Evolutionary conservation across 2,329 filamentous ascomycete species (phyloP), one percentile per base, ranked within the genome.

Genomic region (Lasiodiplodia sp.): DNA sequence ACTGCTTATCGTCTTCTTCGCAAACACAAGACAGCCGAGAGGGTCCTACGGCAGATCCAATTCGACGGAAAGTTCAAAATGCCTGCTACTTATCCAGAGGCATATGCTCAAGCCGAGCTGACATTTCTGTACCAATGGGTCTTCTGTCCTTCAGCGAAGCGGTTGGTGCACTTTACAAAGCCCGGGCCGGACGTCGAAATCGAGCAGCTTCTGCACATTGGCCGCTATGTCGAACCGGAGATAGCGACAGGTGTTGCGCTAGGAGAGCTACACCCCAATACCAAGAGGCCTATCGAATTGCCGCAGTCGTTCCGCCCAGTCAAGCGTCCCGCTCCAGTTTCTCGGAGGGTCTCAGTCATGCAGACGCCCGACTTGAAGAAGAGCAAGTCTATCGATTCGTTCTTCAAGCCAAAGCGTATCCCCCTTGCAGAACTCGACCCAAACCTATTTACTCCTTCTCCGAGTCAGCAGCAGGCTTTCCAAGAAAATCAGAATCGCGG

Each of bases 81-180:
- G 11, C 94, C 96, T 0, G 83, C 89, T 49, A 91, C 92, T 70
- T 99, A 98, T 77, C 82, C 96, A 34, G 88, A 92, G 8, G 85
- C 88, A 23, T 99, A 98, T 77, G 87, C 88, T 70, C 90, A 95
- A 77, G 96, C 96, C 0, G 96, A 99, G 79, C 84, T 92, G 73
- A 98, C 96, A 0, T 99, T 99, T 75, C 82, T 97, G 21, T 92
- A 98, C 75, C 96, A 97, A 81, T 92, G 96, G 81, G 95, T 98
- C 3, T 99, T 92, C 78, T 98, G 95, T 77, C 94, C 95, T 0
- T 82, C 85, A 47, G 85, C 86, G 52, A 85, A 90, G 69, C 83
- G 88, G 70, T 80, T 98, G 55, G 92, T 97, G 51, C 89, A 93
- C 70, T 84, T 97, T 69, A 96, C 89, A 0, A 84, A 88, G 16